A percentile compares a stretch with the other conserved stretches of the same genome.
These are phyloP conservation scores for Cordyceps farinosa DNA, from an alignment of 2,329 filamentous ascomycete genomes.

Conservation along the genomic window DNA sequence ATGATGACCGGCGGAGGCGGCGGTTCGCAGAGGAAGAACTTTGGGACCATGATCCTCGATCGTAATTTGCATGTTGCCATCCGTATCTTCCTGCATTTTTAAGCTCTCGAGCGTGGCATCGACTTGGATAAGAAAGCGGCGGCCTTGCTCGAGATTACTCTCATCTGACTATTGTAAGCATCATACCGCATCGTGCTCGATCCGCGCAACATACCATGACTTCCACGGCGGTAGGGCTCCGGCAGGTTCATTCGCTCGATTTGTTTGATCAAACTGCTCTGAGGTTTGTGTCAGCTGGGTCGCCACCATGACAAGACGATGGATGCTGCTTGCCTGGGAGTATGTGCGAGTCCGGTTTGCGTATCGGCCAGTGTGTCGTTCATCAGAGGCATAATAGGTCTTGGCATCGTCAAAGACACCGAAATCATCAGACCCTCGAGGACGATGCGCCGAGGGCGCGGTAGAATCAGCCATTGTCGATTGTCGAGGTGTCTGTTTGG, in stretches of 20 bases:
- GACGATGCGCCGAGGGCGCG: constrained; percentile 14
- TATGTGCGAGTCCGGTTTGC: constrained; percentile 54
- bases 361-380: constrained; percentile 47
- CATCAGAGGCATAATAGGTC: constrained; percentile 57
- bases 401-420: constrained; percentile 54
- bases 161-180: constrained; percentile 57
- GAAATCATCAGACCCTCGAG: constrained; percentile 43
- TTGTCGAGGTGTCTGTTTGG: constrained; percentile 2
- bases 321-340: constrained; percentile 45
- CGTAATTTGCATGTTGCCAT: constrained; percentile 94
- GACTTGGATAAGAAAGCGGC: constrained; percentile 83
- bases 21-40: constrained; percentile 79
- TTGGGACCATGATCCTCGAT: constrained; percentile 95
- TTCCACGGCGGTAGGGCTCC: constrained; percentile 56
- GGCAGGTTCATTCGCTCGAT: constrained; percentile 49
- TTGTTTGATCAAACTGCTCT: constrained; percentile 54
- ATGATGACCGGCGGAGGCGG: constrained; percentile 80
- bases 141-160: constrained; percentile 57
- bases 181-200: background rate
- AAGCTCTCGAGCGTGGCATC: constrained; percentile 77
- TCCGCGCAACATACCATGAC: constrained; percentile 46
- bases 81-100: constrained; percentile 83
- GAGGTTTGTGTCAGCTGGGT: constrained; percentile 27
- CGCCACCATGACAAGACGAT: background rate
- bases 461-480: constrained; percentile 14